phyloP scores from a whole-genome alignment of 2,329 filamentous ascomycete genomes.

The Lithohypha guttulata region DNA sequence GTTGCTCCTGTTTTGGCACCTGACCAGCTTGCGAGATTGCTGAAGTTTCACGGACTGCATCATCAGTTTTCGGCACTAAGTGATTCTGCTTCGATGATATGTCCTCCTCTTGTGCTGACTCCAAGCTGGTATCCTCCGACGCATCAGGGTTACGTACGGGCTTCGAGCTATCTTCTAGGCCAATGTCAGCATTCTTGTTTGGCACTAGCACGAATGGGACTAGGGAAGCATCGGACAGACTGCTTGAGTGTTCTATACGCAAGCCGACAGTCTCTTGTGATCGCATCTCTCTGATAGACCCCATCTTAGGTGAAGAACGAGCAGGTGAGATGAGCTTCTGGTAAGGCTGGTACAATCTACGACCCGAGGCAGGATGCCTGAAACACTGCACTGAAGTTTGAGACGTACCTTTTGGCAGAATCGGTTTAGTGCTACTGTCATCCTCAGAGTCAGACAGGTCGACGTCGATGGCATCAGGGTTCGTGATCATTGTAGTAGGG shows the following conservation, averaged over 20 bases:
- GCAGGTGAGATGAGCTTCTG: neutral
- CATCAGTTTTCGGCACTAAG: too few species aligned
- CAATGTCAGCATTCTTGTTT: too few species aligned
- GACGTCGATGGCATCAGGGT: conserved; percentile 17
- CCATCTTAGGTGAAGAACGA: neutral
- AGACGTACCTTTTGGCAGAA: conserved; percentile 2
- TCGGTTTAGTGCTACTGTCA: conserved; percentile 2
- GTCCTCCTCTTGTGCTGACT: neutral
- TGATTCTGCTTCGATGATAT: conserved; percentile 12
- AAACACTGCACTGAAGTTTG: neutral
- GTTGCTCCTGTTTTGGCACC: conserved; percentile 27
- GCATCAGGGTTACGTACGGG: too few species aligned
- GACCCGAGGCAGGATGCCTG: neutral
- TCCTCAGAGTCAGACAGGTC: conserved; percentile 9
- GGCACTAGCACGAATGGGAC: too few species aligned
- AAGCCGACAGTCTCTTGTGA: neutral
- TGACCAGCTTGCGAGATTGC: conserved; percentile 20
- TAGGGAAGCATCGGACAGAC: neutral
- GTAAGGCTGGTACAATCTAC: neutral
- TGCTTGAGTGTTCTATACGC: too few species aligned
- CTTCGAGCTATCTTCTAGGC: too few species aligned
- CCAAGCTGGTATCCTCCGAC: neutral
- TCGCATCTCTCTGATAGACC: neutral
- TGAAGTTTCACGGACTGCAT: too few species aligned
- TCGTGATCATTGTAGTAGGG: conserved; percentile 8